Evolutionary conservation across 805 yeast genomes (phyloP).

Genomic region (Kregervanrija pseudodelftensis): DNA sequence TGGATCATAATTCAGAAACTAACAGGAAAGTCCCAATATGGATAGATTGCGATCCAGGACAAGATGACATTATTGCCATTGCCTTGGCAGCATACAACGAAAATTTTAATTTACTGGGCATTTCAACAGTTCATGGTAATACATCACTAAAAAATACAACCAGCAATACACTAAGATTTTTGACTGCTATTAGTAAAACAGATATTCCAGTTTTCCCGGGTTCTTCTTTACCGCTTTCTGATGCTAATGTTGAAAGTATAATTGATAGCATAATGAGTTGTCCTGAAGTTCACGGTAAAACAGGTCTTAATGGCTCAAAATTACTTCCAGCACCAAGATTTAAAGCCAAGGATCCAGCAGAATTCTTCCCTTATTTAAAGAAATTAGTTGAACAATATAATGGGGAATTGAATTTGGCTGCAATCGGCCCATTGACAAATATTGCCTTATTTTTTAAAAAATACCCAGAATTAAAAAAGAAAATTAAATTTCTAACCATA

Average conservation of each 20-base stretch:
- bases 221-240: slow-evolving; percentile 41
- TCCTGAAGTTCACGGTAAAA: slow-evolving; percentile 54
- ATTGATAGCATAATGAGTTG: slow-evolving; percentile 37
- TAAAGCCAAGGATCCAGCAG: slow-evolving; percentile 33
- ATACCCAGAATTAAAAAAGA: slow-evolving; percentile 42
- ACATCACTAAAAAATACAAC: slow-evolving; percentile 56
- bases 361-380: slow-evolving; percentile 16
- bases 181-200: slow-evolving; percentile 45
- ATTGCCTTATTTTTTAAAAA: slow-evolving; percentile 42
- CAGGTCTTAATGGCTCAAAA: slow-evolving; percentile 62
- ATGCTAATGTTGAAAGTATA: slow-evolving; percentile 30
- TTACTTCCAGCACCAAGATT: slow-evolving; percentile 41
- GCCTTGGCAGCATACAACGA: slow-evolving; percentile 56
- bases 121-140: slow-evolving; percentile 47
- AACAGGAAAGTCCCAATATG: slow-evolving; percentile 49
- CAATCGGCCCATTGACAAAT: slow-evolving; percentile 71
- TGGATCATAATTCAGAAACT: not conserved
- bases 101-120: slow-evolving; percentile 50
- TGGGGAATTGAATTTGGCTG: slow-evolving; percentile 41
- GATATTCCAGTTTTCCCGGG: slow-evolving; percentile 59
- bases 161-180: slow-evolving; percentile 52
- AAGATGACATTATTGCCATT: slow-evolving; percentile 76
- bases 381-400: slow-evolving; percentile 23
- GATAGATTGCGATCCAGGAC: slow-evolving; percentile 93
- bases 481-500: slow-evolving; percentile 43